A percentile compares a stretch with the other conserved stretches of the same genome.
phyloP scores from a whole-genome alignment of 768 basidiomycete species.

The Cystobasidium ongulense region DNA sequence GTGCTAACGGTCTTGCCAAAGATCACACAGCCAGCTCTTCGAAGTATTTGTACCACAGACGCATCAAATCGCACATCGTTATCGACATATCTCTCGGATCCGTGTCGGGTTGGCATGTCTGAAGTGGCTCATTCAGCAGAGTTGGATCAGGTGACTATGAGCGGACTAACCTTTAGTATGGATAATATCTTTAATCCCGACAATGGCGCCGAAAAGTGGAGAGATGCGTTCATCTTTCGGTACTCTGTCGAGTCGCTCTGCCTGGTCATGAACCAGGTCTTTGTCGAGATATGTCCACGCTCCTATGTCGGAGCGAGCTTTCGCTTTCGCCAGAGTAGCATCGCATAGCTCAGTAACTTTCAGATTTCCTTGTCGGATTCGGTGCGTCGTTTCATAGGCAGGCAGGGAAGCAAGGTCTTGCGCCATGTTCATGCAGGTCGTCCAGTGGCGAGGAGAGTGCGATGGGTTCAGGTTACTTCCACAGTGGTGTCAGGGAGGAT shows the following conservation, averaged over 20 bases:
- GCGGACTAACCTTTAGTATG: neutral
- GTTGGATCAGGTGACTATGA: neutral
- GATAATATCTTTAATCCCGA: conserved; percentile 41
- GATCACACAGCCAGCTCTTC: conserved; percentile 43
- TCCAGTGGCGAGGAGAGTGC: too few species aligned
- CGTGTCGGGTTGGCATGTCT: conserved; percentile 45
- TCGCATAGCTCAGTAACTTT: neutral
- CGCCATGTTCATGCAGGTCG: neutral
- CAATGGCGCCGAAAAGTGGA: conserved; percentile 41
- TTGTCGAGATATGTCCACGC: conserved; percentile 42
- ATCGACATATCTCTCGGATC: conserved; percentile 42
- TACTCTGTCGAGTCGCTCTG: conserved; percentile 37
- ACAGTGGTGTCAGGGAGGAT: too few species aligned
- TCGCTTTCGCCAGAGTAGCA: conserved; percentile 34
- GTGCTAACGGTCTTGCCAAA: conserved; percentile 42
- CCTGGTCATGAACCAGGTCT: conserved; percentile 34
- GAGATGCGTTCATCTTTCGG: conserved; percentile 33
- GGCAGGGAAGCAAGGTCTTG: neutral
- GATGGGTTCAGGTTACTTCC: too few species aligned
- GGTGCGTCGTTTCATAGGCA: neutral
- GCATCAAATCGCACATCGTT: conserved; percentile 40
- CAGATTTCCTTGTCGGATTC: neutral
- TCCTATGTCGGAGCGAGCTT: conserved; percentile 36
- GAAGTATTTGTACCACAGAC: conserved; percentile 35
- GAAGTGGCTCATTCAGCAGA: conserved; percentile 18